Evolutionary conservation across 2,329 filamentous ascomycete species (phyloP), one percentile per base, ranked within the genome.

Genomic region (Epichloe sp.): DNA sequence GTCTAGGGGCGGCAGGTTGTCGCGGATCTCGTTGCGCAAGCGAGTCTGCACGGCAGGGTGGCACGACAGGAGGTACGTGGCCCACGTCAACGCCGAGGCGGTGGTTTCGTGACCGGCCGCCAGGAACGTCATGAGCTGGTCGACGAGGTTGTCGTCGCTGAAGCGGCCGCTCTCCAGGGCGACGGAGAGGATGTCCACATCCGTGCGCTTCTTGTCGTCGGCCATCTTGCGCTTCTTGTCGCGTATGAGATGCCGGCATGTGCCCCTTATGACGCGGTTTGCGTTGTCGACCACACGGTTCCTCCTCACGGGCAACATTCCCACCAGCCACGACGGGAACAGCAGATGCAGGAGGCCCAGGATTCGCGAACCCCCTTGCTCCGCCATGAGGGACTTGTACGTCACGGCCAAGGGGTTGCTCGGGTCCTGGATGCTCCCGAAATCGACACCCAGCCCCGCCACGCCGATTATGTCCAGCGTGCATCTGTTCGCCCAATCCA

Each of bases 91-190:
- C 17, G 86, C 76, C 1, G 82, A 77, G 1, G 87, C 80, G 0
- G 86, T 90, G 1, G 87, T 91, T 68, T 91, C 86, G 64, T 91
- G 87, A 21, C 83, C 84, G 0, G 88, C 88, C 1, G 84, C 85
- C 5, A 94, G 77, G 70, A 94, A 93, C 0, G 87, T 94, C 86
- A 94, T 93, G 63, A 93, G 78, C 67, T 95, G 88, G 64, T 93
- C 85, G 37, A 88, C 79, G n/a, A 95, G 77, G 54, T 88, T 81
- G 47, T 88, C 85, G 55, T 93, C 86, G 12, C 70, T 77, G 67
- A 94, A 93, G 5, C 74, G 80, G 45, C 85, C 86, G 40, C 82
- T 88, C 62, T 83, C 78, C 46, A 95, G 71, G 15, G 88, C 88
- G 0, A 91, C 85, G 1, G 84, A 88, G 36, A 95, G 72, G 52